Base-by-base conservation (phyloP, 345 rosid genomes). In the Gossypium mustelinum region DNA sequence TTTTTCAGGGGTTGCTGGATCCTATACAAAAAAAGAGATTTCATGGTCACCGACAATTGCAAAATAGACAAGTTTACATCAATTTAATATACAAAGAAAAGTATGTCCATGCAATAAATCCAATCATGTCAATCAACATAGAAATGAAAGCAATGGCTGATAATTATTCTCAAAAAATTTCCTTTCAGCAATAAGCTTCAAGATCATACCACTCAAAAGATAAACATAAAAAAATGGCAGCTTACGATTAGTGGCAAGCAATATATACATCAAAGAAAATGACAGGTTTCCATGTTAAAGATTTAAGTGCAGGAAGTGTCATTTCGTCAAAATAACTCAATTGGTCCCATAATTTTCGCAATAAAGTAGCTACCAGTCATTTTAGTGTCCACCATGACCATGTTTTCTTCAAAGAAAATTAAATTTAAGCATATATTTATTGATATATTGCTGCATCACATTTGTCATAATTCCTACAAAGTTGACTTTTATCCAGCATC, bases 1-100 rank as follows among this genome's bases (percentile, higher is more conserved):
- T 68, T 93, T 93, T 79, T 95, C 99, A 7, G 96, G 98, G 22
- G 99, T 95, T 16, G 90, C 84, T 56, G 94, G 99, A 68, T 93
- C 97, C 98, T 95, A 81, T 27, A 73, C 11, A n/a, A 8, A 14
- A 52, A 58, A 73, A 51, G 20, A 73, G n/a, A 48, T 20, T 39
- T 41, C 8, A 22, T 5, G 34, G 51, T 22, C 39, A 71, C 64
- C 56, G 67, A 72, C 51, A 44, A 56, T 58, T 58, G 11, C 66
- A 70, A 69, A 51, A 34, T 17, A 52, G 60, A 69, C 60, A 69
- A 17, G n/a, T 10, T 13, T 50, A 41, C 7, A 50, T 62, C 69
- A 61, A 9, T 11, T 11, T 8, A 60, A 43, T 16, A 25, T 22
- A 25, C 41, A 59, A 60, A 45, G 45, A 27, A 70, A 70, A 70